phyloP scores from a whole-genome alignment of 345 rosid species.

The Brassica nigra region DNA sequence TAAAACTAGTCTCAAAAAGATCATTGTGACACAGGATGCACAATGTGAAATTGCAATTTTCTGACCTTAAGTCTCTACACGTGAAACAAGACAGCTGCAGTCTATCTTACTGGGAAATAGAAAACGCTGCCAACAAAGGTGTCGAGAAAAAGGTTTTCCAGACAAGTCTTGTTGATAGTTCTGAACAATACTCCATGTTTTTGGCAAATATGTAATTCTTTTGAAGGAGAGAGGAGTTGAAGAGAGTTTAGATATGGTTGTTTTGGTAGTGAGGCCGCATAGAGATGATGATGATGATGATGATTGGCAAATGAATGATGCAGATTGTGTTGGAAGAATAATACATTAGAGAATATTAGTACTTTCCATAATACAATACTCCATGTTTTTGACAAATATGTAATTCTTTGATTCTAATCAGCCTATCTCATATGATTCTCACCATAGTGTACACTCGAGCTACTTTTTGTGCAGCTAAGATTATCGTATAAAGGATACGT shows the following conservation, averaged over 20 bases:
- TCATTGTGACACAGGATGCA: neutral
- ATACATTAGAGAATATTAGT: conserved; percentile 7
- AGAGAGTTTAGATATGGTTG: conserved; percentile 61
- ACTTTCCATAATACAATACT: neutral
- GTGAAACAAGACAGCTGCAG: neutral
- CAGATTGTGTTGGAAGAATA: conserved; percentile 67
- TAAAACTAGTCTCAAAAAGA: neutral
- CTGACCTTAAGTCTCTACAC: conserved; percentile 1
- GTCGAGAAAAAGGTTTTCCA: conserved; percentile 18
- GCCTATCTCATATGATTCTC: neutral
- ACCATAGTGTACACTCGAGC: neutral
- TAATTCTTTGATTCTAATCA: neutral
- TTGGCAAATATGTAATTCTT: too few relatives aligned
- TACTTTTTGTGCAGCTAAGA: neutral
- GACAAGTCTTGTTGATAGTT: conserved; percentile 6
- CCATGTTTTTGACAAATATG: conserved; percentile 18
- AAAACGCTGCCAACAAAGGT: conserved; percentile 13
- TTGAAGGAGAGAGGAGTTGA: conserved; percentile 46
- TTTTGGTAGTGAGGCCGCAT: conserved; percentile 79
- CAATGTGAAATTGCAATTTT: neutral
- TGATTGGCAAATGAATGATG: conserved; percentile 59
- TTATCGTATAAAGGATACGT: neutral
- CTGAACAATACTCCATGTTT: neutral
- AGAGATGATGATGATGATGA: conserved; percentile 67
- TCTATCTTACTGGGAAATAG: conserved; percentile 23